A percentile compares a stretch with the other conserved stretches of the same genome.
phyloP scores from a whole-genome alignment of 2,329 filamentous ascomycete species.

The Metarhizium robertsii region DNA sequence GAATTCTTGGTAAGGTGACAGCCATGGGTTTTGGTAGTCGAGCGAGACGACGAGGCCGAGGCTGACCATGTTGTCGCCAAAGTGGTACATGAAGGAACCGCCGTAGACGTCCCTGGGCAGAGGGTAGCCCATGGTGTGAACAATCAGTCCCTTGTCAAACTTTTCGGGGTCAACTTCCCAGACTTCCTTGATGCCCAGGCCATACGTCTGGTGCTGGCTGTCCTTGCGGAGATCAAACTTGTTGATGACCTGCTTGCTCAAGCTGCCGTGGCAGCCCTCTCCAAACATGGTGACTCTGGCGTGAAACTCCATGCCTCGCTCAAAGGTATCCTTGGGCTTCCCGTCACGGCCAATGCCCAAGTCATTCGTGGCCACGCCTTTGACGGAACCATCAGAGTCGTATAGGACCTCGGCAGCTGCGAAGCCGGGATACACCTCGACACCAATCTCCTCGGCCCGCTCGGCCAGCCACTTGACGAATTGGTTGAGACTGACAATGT shows the following conservation, averaged over 20 bases:
- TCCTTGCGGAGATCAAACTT: slow-evolving; percentile 86
- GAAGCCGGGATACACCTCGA: slow-evolving; percentile 94
- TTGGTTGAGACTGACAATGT: slow-evolving; percentile 92
- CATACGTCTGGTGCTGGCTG: slow-evolving; percentile 91
- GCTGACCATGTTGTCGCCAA: slow-evolving; percentile 91
- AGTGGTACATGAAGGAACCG: slow-evolving; percentile 99
- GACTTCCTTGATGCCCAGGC: slow-evolving; percentile 88
- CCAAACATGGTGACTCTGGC: slow-evolving; percentile 84
- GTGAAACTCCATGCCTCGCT: slow-evolving; percentile 97
- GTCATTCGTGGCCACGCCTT: slow-evolving; percentile 93
- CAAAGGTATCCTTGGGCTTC: slow-evolving; percentile 80
- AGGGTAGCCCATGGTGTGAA: slow-evolving; percentile 90
- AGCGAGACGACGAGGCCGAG: slow-evolving; percentile 86
- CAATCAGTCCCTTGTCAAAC: slow-evolving; percentile 76
- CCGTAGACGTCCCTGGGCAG: slow-evolving; percentile 84
- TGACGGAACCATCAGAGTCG: slow-evolving; percentile 74
- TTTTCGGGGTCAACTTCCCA: slow-evolving; percentile 95
- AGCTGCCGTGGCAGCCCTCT: slow-evolving; percentile 90
- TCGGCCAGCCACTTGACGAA: slow-evolving; percentile 94
- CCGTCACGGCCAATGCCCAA: slow-evolving; percentile 75
- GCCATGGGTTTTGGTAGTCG: slow-evolving; percentile 94
- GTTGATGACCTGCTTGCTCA: slow-evolving; percentile 90
- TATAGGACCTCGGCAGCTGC: slow-evolving; percentile 91
- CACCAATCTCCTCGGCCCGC: slow-evolving; percentile 89
- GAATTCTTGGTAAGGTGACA: slow-evolving; percentile 92